Percentiles rank a stretch among this genome's conserved stretches.
phyloP scores from a whole-genome alignment of 225 moss, liverwort and hornwort genomes.

The Polytrichum formosum region DNA sequence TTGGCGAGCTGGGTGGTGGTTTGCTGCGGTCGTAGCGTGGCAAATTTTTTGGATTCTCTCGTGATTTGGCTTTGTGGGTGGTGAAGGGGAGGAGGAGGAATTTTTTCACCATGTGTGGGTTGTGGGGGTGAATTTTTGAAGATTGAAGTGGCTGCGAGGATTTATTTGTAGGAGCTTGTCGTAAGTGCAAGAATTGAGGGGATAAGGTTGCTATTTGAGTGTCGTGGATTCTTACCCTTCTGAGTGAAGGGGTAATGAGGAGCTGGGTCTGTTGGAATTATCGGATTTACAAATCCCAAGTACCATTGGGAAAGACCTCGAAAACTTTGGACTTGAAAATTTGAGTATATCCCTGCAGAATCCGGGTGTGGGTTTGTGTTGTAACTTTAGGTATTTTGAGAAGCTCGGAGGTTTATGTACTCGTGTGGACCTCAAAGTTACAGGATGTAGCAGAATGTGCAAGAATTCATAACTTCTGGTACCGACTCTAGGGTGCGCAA shows the following conservation, averaged over 20 bases:
- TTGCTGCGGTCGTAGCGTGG: too few relatives aligned
- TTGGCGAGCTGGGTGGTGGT: neutral
- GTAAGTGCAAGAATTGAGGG: too few relatives aligned
- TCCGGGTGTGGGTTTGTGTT: neutral
- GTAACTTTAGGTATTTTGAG: too few relatives aligned
- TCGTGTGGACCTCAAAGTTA: too few relatives aligned
- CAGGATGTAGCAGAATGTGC: too few relatives aligned
- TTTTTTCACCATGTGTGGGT: neutral
- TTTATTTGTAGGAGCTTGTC: too few relatives aligned
- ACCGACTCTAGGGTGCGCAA: neutral
- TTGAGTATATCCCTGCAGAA: neutral
- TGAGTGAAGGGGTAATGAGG: too few relatives aligned
- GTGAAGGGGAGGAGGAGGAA: neutral
- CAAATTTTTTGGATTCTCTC: too few relatives aligned
- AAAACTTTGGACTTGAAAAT: neutral
- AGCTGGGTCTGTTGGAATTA: too few relatives aligned
- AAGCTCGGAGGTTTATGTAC: too few relatives aligned
- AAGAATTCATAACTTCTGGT: neutral
- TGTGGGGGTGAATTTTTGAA: neutral
- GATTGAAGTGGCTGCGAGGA: slow-evolving; percentile 10
- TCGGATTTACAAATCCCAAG: neutral
- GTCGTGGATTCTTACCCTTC: too few relatives aligned
- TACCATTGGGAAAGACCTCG: neutral
- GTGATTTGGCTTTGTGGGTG: neutral
- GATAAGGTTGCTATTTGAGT: too few relatives aligned